Evolutionary conservation across 805 yeast species (phyloP), one percentile per base, ranked within the genome.

Genomic region (Monosporozyma siamensis): DNA sequence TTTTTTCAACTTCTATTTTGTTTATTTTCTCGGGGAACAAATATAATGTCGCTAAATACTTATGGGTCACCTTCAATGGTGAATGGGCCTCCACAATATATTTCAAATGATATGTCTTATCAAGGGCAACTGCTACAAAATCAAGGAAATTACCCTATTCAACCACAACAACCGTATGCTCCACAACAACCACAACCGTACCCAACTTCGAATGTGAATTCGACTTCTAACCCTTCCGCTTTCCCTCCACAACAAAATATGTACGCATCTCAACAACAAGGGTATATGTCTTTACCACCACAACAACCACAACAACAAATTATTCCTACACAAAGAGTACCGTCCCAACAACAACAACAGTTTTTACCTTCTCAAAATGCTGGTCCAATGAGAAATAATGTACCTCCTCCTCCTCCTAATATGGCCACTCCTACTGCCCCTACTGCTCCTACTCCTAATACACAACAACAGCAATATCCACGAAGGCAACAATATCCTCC

Each of bases 301-400:
- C 30, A 24, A 17, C 30, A 24, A 20, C 39, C 8, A 36, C 41
- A 30, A 9, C 40, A 38, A 14, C 40, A 26, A 6, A 21, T 15
- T n/a, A 4, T 17, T 9, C 21, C 15, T 6, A 34, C 17, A 12
- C 40, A 26, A 27, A 29, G n/a, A 36, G 18, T 11, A 12, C 39
- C n/a, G 27, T 27, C 22, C 3, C 31, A 25, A 27, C 40, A 27
- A 12, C 34, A 21, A 27, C 40, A 38, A 38, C 38, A 34, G 14
- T 26, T 15, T 11, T 15, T 24, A 14, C 12, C 12, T 11, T 29
- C 29, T 35, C 29, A 11, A 12, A 18, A 2, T 32, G n/a, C 35
- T 18, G 23, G 23, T 18, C 23, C 34, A 23, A 9, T 6, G 6
- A 23, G 6, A 9, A 23, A 23, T 15, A 17, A n/a, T 27, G 31